phyloP scores from a whole-genome alignment of 2,329 filamentous ascomycete genomes.

The Nemania sp. region DNA sequence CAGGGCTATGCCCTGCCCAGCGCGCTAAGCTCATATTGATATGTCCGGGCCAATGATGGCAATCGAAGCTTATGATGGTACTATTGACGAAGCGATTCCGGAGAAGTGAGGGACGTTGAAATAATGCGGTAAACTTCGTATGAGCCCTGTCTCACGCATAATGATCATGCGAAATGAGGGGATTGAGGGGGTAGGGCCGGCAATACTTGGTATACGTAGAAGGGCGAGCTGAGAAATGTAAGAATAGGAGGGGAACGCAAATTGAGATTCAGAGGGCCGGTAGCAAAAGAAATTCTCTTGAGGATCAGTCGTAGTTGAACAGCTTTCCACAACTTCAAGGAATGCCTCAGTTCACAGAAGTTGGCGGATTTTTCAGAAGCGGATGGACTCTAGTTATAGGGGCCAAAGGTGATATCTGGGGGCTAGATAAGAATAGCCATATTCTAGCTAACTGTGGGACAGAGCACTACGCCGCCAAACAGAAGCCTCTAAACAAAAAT shows the following conservation, averaged over 20 bases:
- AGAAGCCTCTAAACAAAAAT: too few relatives aligned
- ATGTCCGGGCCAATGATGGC: background rate
- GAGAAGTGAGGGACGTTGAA: background rate
- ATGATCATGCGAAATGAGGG: background rate
- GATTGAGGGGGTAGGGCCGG: background rate
- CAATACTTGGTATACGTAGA: background rate
- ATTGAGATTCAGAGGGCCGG: background rate
- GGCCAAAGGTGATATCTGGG: background rate
- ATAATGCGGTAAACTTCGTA: background rate
- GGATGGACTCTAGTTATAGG: background rate
- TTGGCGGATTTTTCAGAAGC: background rate
- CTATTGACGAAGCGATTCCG: background rate
- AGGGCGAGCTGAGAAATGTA: background rate
- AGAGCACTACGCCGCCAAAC: background rate
- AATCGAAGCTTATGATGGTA: background rate
- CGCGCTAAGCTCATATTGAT: background rate
- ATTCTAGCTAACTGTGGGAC: background rate
- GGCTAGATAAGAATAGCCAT: slow-evolving; percentile 23
- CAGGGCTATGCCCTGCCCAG: slow-evolving; percentile 1
- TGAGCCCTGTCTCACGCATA: background rate
- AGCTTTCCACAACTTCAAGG: background rate
- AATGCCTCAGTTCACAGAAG: too few relatives aligned
- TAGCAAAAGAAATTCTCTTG: background rate
- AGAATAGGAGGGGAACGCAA: background rate
- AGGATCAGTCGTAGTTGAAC: background rate